A percentile compares a stretch with the other conserved stretches of the same genome.
Evolutionary conservation across 352 stramenopile genomes (phyloP).

Genomic region (Hyaloperonospora brassicae): DNA sequence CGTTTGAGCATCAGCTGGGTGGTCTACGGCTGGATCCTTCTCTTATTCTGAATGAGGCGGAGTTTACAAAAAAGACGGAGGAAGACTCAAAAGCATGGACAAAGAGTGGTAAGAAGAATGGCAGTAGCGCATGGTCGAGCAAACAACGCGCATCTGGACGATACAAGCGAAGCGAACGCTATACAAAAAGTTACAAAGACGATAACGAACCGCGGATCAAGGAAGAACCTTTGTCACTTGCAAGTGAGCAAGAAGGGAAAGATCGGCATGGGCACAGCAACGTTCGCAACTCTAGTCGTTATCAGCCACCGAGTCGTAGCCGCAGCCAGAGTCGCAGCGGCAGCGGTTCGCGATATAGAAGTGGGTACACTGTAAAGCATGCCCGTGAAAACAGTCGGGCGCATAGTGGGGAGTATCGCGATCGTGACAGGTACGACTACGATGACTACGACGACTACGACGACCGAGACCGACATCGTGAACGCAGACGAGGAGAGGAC

Average conservation of each 20-base stretch:
- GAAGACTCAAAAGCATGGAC: conserved; percentile 56
- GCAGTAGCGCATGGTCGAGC: conserved; percentile 5
- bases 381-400: conserved; percentile 14
- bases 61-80: conserved; percentile 60
- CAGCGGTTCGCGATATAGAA: conserved; percentile 8
- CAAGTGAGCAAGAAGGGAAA: conserved; percentile 17
- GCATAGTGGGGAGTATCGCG: conserved; percentile 20
- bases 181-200: conserved; percentile 16
- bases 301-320: conserved; percentile 20
- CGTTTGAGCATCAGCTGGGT: conserved; percentile 49
- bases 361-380: conserved; percentile 12
- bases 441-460: conserved; percentile 29
- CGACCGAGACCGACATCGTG: conserved; percentile 24
- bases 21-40: conserved; percentile 59
- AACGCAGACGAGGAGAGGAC: conserved; percentile 25
- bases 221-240: conserved; percentile 19
- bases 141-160: conserved; percentile 7
- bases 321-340: conserved; percentile 15
- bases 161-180: conserved; percentile 12
- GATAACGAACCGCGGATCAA: conserved; percentile 28
- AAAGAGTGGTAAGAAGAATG: conserved; percentile 19
- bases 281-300: conserved; percentile 16
- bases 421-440: conserved; percentile 27
- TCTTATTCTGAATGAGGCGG: conserved; percentile 41
- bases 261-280: conserved; percentile 9